Evolutionary conservation across 768 basidiomycete genomes (phyloP).

Genomic region (Boletales sp.): DNA sequence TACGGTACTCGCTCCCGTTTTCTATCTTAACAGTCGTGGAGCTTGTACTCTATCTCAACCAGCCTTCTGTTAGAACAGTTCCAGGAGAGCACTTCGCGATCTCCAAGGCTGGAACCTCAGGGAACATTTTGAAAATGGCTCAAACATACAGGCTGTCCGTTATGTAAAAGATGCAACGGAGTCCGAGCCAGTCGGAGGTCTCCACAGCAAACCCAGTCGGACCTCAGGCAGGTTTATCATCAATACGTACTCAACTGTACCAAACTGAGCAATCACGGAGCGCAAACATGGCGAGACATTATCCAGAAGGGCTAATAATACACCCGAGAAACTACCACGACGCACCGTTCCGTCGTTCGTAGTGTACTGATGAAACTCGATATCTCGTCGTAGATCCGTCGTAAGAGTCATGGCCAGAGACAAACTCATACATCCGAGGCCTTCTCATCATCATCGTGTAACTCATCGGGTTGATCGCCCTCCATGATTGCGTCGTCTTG

Average conservation of each 20-base stretch:
- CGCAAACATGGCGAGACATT: neutral
- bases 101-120: too few relatives aligned
- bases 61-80: too few relatives aligned
- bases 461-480: neutral
- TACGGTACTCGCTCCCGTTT: too few relatives aligned
- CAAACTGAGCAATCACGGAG: neutral
- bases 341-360: neutral
- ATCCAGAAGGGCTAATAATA: neutral
- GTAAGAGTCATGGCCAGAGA: neutral
- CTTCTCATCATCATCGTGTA: conserved; percentile 21
- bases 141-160: too few relatives aligned
- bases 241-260: too few relatives aligned
- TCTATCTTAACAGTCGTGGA: too few relatives aligned
- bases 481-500: conserved; percentile 45
- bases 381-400: neutral
- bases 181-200: neutral
- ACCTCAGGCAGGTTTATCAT: too few relatives aligned
- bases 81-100: too few relatives aligned
- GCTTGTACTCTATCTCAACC: too few relatives aligned
- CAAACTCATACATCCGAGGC: conserved; percentile 11
- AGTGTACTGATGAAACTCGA: neutral
- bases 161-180: too few relatives aligned
- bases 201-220: neutral
- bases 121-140: too few relatives aligned
- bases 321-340: neutral